phyloP scores from a whole-genome alignment of 768 basidiomycete species.

The Gloeopeniophorella convolvens region DNA sequence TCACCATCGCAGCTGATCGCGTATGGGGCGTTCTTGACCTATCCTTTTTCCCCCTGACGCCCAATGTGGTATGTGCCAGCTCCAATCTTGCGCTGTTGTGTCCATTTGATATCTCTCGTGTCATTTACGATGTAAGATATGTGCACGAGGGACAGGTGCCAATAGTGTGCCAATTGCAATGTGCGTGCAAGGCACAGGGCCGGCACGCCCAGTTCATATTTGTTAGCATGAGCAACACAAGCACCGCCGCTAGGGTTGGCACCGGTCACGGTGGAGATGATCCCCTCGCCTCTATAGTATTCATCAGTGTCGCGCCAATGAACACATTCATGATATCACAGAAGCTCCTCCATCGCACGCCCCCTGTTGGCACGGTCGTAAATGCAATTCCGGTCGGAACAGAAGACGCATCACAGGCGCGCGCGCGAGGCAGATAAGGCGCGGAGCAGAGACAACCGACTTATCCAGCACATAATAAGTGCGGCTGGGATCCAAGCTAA shows the following conservation, averaged over 20 bases:
- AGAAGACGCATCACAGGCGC: slow-evolving; percentile 9
- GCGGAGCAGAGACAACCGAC: not conserved
- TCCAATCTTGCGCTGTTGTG: slow-evolving; percentile 11
- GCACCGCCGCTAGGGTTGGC: too few relatives aligned
- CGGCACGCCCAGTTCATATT: not conserved
- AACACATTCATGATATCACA: too few relatives aligned
- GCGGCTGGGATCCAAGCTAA: not conserved
- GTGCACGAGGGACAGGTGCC: not conserved
- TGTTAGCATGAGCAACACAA: too few relatives aligned
- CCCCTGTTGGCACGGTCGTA: too few relatives aligned
- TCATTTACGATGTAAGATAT: not conserved
- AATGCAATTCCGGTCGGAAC: too few relatives aligned
- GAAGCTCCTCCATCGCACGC: too few relatives aligned
- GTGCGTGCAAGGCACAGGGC: slow-evolving; percentile 3
- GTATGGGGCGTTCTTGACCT: slow-evolving; percentile 5
- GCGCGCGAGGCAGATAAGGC: not conserved
- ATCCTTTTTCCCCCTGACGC: slow-evolving; percentile 14
- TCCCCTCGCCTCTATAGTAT: not conserved
- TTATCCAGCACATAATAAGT: not conserved
- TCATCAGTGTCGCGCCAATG: not conserved
- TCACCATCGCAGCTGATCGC: slow-evolving; percentile 11
- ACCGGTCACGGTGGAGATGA: too few relatives aligned
- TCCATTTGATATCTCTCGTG: slow-evolving; percentile 8
- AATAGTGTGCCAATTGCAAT: slow-evolving; percentile 5
- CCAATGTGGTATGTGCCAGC: slow-evolving; percentile 8